Conservation (phyloP, 1,139 yeast genomes). For the Magnusiomyces tetraspermus region DNA sequence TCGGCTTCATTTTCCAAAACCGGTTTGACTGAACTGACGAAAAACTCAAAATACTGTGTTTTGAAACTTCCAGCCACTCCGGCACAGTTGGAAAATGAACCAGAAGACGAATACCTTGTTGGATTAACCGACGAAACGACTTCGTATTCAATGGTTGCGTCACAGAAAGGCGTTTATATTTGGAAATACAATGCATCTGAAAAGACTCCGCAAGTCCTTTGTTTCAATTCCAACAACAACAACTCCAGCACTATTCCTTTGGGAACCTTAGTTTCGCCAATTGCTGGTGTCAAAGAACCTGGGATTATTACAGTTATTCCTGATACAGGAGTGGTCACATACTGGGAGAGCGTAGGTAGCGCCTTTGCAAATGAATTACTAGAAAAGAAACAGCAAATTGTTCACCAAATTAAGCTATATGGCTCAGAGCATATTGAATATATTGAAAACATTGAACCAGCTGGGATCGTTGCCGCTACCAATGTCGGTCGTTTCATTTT, state of each 20-base stretch:
- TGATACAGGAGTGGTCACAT: slow-evolving; percentile 45
- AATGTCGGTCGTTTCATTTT: slow-evolving; percentile 59
- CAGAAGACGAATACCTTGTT: slow-evolving; percentile 15
- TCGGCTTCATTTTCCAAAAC: slow-evolving; percentile 1
- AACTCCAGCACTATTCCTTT: slow-evolving; percentile 30
- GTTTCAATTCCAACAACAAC: slow-evolving; percentile 31
- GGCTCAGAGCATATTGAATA: slow-evolving; percentile 38
- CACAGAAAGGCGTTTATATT: slow-evolving; percentile 45
- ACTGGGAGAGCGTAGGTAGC: slow-evolving; percentile 58
- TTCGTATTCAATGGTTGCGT: slow-evolving; percentile 46
- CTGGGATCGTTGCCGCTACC: slow-evolving; percentile 65
- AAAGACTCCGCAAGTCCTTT: slow-evolving; percentile 44
- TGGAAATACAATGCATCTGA: slow-evolving; percentile 65
- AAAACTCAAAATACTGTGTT: slow-evolving; percentile 51
- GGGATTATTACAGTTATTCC: slow-evolving; percentile 57
- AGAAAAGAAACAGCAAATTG: slow-evolving; percentile 35
- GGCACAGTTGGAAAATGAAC: slow-evolving; percentile 32
- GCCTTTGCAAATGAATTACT: slow-evolving; percentile 59
- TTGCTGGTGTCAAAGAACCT: slow-evolving; percentile 55
- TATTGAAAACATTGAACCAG: slow-evolving; percentile 60
- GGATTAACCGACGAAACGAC: slow-evolving; percentile 50
- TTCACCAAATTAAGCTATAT: slow-evolving; percentile 33
- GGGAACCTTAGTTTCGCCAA: slow-evolving; percentile 59
- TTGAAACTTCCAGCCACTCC: slow-evolving; percentile 54
- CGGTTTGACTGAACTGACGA: slow-evolving; percentile 45